Evolutionary conservation across 257 asterid genomes (phyloP), one percentile per base, ranked within the genome.

Genomic region (Ilex asprella): DNA sequence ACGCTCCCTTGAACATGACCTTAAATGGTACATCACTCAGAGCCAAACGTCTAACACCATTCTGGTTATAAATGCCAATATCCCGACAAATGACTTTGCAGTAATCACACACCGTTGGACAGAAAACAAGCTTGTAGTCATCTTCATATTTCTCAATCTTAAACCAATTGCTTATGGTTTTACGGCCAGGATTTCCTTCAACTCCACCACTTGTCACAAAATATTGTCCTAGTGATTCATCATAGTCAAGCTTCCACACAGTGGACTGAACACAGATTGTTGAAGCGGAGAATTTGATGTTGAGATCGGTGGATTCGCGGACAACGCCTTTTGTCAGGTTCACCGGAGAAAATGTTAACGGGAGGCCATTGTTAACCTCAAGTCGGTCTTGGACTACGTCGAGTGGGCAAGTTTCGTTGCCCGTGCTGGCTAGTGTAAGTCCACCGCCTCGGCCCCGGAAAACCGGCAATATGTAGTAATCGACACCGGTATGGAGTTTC

Each of bases 31-130:
- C 62, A 46, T 65, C 39, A 30, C 46, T 56, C 6, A 65, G 16
- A n/a, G 58, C 15, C 58, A 65, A 44, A 21, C 39, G 39, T 16
- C 27, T 6, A 3, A 55, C 16, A 2, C 63, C 63, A 44, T 56
- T 46, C 56, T 65, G 62, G 29, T 30, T 21, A 56, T 16, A n/a
- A 30, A 65, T 2, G 0, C 69, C 51, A 44, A 65, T 55, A 7
- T 65, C 56, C 27, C 56, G 56, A 12, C 63, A 65, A 31, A 65
- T 57, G 31, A 65, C 63, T 1, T 65, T 31, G 56, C 69, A 65
- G 56, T 65, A 30, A 14, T 16, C 16, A 43, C 69, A 65, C 32
- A 56, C 69, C 27, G 56, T 43, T 8, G 69, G 69, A 56, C 63
- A 65, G 35, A 43, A 57, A 6, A 30, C 32, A 27, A 56, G 46